Evolutionary conservation across 768 basidiomycete genomes (phyloP).

Genomic region (Boletus insuetus): DNA sequence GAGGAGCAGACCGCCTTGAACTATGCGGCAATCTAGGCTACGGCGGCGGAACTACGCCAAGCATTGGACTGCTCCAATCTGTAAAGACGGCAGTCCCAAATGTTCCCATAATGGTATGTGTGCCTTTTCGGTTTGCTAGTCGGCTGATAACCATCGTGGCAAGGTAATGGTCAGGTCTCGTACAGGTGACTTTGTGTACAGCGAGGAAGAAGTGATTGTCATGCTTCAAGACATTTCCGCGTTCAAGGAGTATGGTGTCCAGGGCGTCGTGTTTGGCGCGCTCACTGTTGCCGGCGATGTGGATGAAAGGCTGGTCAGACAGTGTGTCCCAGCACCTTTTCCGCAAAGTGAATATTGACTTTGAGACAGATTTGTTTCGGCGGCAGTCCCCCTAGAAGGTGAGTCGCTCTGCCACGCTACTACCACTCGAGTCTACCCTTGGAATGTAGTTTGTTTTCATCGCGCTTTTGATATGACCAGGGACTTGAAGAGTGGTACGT

Average conservation of each 20-base stretch:
- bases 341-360: not conserved
- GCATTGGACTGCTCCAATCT: slow-evolving; percentile 63
- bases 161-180: slow-evolving; percentile 83
- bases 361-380: slow-evolving; percentile 48
- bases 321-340: slow-evolving; percentile 24
- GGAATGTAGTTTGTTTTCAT: slow-evolving; percentile 67
- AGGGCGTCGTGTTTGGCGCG: slow-evolving; percentile 67
- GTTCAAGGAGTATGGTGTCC: slow-evolving; percentile 56
- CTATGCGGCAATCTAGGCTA: slow-evolving; percentile 65
- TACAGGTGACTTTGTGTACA: slow-evolving; percentile 76
- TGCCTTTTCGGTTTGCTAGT: slow-evolving; percentile 7
- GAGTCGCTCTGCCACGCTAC: not conserved
- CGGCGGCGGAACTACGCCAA: slow-evolving; percentile 84
- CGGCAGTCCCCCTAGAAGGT: slow-evolving; percentile 65
- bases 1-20: slow-evolving; percentile 76
- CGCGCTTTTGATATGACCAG: slow-evolving; percentile 74
- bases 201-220: slow-evolving; percentile 59
- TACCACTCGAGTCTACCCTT: not conserved
- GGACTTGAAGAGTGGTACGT: slow-evolving; percentile 51
- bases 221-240: slow-evolving; percentile 71
- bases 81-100: slow-evolving; percentile 49
- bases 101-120: slow-evolving; percentile 70
- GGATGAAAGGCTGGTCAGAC: slow-evolving; percentile 56
- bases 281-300: slow-evolving; percentile 56
- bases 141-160: not conserved